Percentiles rank a stretch among this genome's conserved stretches.
These are phyloP conservation scores for Thalassiosira profunda DNA, from an alignment of 108 stramenopile genomes.

Conservation along the genomic window DNA sequence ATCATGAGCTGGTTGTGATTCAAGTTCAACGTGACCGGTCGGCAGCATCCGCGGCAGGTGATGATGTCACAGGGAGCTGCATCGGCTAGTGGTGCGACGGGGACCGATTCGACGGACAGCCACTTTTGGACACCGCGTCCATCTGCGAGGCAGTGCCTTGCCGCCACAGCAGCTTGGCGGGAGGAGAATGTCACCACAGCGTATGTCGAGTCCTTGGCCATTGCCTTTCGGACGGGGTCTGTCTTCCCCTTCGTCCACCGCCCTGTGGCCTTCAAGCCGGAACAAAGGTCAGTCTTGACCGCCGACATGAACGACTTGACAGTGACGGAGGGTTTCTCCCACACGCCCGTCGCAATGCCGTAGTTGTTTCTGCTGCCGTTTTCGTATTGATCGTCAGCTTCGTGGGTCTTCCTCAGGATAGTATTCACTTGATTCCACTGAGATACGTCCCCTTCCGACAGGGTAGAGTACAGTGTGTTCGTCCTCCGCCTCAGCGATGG, in stretches of 20 bases:
- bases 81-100: slow-evolving; percentile 88
- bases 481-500: slow-evolving; percentile 42
- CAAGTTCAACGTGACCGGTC: slow-evolving; percentile 87
- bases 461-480: slow-evolving; percentile 27
- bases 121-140: slow-evolving; percentile 80
- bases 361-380: slow-evolving; percentile 10
- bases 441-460: slow-evolving; percentile 18
- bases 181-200: slow-evolving; percentile 91
- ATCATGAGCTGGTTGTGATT: slow-evolving; percentile 75
- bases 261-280: slow-evolving; percentile 22
- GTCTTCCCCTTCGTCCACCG: slow-evolving; percentile 42
- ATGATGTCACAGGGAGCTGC: slow-evolving; percentile 77
- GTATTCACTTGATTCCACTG: slow-evolving; percentile 53
- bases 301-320: slow-evolving; percentile 14
- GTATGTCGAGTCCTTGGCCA: slow-evolving; percentile 82
- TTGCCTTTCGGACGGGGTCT: slow-evolving; percentile 23
- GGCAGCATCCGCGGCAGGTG: slow-evolving; percentile 83
- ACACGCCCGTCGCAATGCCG: slow-evolving; percentile 41
- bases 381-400: slow-evolving; percentile 7
- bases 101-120: slow-evolving; percentile 60
- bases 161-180: slow-evolving; percentile 89
- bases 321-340: slow-evolving; percentile 38
- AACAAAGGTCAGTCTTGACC: slow-evolving; percentile 11
- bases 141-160: slow-evolving; percentile 82
- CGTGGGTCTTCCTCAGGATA: slow-evolving; percentile 28